Base-by-base conservation (phyloP, 2,329 filamentous ascomycete species). In the Magnaporthiopsis poae region DNA sequence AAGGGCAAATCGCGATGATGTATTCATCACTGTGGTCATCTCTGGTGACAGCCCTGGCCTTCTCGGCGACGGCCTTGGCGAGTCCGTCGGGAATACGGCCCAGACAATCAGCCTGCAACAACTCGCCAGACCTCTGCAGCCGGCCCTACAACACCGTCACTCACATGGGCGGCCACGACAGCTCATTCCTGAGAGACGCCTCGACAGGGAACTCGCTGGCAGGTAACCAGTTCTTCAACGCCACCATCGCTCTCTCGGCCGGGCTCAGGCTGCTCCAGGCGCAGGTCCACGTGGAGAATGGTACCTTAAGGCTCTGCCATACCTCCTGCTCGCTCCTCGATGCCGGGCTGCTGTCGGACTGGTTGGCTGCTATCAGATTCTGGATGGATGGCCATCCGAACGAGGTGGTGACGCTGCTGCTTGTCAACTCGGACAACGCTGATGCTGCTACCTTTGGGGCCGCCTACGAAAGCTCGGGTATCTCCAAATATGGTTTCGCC, bases 111-210 rank as follows among this genome's bases (percentile, higher is more conserved):
- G 86, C 87, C 39, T 95, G 91, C 84, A 95, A 95, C 79, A 94
- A 94, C 80, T 92, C 89, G 0, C 89, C 90, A 0, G 79, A 82
- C 61, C 84, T 95, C 60, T 95, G 91, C 80, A 80, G 78, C 68
- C 86, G 85, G 69, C 78, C 84, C 25, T 95, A 95, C 80, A 88
- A 86, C 78, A 86, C 89, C 70, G 84, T 95, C 71, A 93, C 90
- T 3, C 84, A 93, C 75, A 85, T 94, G 73, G 90, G 90, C 29
- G 89, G 89, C 25, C 90, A 93, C 78, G 84, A 92, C 77, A 87
- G 85, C 68, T 82, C 90, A 13, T 93, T 92, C 74, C 76, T 92
- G 61, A 82, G 89, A 64, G 87, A 91, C 72, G 75, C 78, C 33
- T 82, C 81, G 66, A 89, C 86, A 0, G 79, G 78, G 68, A 85